These are phyloP conservation scores for Malassezia yamatoensis DNA, from an alignment of 1,284 basidiomycete genomes.

Conservation along the genomic window DNA sequence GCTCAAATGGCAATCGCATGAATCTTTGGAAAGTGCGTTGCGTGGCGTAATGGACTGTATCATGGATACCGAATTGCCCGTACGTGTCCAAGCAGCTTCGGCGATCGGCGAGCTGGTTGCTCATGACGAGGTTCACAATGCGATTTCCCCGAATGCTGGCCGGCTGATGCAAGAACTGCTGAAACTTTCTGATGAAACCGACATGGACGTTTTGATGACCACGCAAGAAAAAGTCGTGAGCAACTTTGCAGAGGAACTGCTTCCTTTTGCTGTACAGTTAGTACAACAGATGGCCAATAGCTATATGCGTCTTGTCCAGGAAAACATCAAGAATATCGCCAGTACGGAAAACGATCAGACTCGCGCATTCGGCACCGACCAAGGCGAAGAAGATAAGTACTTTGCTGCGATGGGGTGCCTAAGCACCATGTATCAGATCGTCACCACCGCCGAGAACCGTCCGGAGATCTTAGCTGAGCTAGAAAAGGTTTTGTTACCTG, in stretches of 20 bases:
- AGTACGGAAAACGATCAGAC: constrained; percentile 54
- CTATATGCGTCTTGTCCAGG: constrained; percentile 57
- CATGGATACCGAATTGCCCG: constrained; percentile 64
- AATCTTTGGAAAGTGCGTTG: constrained; percentile 39
- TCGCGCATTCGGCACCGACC: constrained; percentile 57
- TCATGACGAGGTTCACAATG: constrained; percentile 59
- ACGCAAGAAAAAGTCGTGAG: constrained; percentile 76
- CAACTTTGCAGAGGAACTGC: constrained; percentile 68
- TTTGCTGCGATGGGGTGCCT: constrained; percentile 67
- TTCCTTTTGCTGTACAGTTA: constrained; percentile 75
- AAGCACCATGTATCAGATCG: constrained; percentile 51
- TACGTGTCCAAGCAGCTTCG: constrained; percentile 71
- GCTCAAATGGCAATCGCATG: constrained; percentile 33
- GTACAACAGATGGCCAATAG: constrained; percentile 54
- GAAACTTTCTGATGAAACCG: constrained; percentile 77
- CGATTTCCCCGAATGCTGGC: constrained; percentile 67
- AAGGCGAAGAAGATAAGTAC: constrained; percentile 53
- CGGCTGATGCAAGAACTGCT: constrained; percentile 82
- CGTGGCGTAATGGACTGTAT: constrained; percentile 42
- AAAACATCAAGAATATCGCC: constrained; percentile 48
- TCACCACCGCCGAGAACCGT: constrained; percentile 61
- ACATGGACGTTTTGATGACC: constrained; percentile 70
- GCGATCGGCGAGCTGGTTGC: constrained; percentile 68
- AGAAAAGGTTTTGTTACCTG: constrained; percentile 69
- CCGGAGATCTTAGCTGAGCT: constrained; percentile 68